Evolutionary conservation across 139 green algal genomes (phyloP).

Genomic region (Chlamydomonas incerta): DNA sequence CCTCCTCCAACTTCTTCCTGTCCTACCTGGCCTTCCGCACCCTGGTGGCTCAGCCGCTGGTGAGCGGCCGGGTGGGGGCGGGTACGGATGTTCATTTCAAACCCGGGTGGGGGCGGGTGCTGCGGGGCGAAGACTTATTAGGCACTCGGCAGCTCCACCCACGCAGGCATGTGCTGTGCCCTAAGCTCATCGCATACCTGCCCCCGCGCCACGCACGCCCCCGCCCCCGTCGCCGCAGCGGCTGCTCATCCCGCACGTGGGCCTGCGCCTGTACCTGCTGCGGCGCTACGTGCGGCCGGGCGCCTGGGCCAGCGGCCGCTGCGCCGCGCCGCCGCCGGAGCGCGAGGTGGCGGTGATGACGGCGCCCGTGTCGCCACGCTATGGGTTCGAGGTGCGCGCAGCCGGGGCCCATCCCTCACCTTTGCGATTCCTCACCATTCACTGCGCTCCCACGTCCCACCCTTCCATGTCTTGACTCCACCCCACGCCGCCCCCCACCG

Average conservation of each 20-base stretch:
- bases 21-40: conserved; percentile 51
- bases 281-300: conserved; percentile 23
- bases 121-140: too few species aligned
- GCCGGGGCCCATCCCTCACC: not conserved
- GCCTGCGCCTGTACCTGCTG: conserved; percentile 51
- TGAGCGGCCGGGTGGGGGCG: too few species aligned
- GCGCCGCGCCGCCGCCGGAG: not conserved
- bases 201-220: too few species aligned
- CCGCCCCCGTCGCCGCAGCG: not conserved
- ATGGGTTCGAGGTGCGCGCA: conserved; percentile 55
- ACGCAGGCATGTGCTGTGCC: too few species aligned
- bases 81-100: too few species aligned
- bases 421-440: too few species aligned
- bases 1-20: conserved; percentile 92
- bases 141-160: too few species aligned
- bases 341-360: conserved; percentile 48
- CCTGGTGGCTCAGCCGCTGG: not conserved
- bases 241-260: conserved; percentile 54
- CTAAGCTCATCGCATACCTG: too few species aligned
- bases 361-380: conserved; percentile 43
- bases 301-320: not conserved
- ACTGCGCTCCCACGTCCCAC: too few species aligned
- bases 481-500: too few species aligned
- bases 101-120: too few species aligned
- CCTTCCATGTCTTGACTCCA: too few species aligned